Evolutionary conservation across 208 protist species (phyloP).

Genomic region (Trichomonas vaginalis): DNA sequence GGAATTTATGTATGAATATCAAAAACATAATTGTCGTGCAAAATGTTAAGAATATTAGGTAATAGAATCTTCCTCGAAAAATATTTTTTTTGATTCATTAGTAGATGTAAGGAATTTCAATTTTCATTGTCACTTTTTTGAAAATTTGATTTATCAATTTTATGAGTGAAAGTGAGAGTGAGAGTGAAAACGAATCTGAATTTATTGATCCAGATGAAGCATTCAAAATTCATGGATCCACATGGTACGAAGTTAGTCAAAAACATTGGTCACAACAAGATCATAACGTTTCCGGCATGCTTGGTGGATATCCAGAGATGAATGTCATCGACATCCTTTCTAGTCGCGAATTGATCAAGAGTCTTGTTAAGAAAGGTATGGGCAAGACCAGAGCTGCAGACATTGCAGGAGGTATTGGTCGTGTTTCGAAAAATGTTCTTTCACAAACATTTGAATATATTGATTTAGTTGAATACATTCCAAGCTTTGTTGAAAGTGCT

Average conservation of each 20-base stretch:
- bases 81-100: no score
- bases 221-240: not conserved
- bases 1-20: no score
- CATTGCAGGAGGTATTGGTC: not conserved
- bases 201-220: not conserved
- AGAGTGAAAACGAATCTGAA: no score
- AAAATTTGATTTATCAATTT: no score
- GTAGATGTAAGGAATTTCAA: no score
- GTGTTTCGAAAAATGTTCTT: not conserved
- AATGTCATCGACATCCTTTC: not conserved
- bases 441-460: not conserved
- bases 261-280: not conserved
- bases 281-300: not conserved
- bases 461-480: not conserved
- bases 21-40: no score
- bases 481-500: not conserved
- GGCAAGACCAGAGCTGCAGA: not conserved
- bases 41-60: no score
- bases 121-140: no score
- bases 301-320: not conserved
- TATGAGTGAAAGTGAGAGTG: no score
- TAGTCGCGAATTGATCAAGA: not conserved
- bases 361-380: not conserved
- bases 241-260: not conserved
- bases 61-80: no score